Evolutionary conservation across 768 basidiomycete genomes (phyloP).

Genomic region (Boletus coccyginus): DNA sequence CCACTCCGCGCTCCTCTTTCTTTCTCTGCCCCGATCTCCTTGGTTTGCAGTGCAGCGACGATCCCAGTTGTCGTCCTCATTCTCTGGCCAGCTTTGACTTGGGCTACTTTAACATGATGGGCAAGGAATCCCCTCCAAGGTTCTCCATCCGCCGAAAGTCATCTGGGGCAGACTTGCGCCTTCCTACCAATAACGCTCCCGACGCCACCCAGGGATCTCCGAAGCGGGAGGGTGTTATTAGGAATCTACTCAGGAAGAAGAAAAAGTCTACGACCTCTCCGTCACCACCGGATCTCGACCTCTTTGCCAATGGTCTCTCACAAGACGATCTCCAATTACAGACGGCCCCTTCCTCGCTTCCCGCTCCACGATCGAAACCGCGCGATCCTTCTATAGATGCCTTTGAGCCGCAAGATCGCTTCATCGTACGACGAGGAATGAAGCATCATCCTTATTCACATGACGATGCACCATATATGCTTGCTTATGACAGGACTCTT

Average conservation of each 20-base stretch:
- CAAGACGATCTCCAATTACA: constrained; percentile 4
- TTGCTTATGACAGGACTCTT: constrained; percentile 54
- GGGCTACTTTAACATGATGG: constrained; percentile 29
- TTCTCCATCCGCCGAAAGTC: constrained; percentile 8
- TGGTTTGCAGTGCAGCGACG: not conserved
- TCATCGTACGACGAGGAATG: constrained; percentile 34
- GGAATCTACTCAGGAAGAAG: constrained; percentile 19
- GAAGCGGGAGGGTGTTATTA: constrained; percentile 24
- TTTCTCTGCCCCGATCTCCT: constrained; percentile 2
- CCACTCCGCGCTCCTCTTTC: constrained; percentile 24
- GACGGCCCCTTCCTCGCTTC: not conserved
- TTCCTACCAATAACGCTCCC: constrained; percentile 2
- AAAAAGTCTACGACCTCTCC: constrained; percentile 18
- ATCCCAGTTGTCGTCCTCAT: constrained; percentile 10
- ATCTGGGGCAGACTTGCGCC: constrained; percentile 11
- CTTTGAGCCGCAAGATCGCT: constrained; percentile 26
- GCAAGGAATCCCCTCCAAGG: constrained; percentile 15
- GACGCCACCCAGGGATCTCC: constrained; percentile 8
- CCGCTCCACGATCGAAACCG: not conserved
- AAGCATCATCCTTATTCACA: constrained; percentile 53
- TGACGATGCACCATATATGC: constrained; percentile 59
- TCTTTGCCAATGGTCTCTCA: not conserved
- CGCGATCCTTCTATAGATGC: constrained; percentile 14
- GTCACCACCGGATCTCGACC: constrained; percentile 5
- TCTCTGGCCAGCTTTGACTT: constrained; percentile 30